Evolutionary conservation across 306 rosid species (phyloP), one percentile per base, ranked within the genome.

Genomic region (Medicago arabica): DNA sequence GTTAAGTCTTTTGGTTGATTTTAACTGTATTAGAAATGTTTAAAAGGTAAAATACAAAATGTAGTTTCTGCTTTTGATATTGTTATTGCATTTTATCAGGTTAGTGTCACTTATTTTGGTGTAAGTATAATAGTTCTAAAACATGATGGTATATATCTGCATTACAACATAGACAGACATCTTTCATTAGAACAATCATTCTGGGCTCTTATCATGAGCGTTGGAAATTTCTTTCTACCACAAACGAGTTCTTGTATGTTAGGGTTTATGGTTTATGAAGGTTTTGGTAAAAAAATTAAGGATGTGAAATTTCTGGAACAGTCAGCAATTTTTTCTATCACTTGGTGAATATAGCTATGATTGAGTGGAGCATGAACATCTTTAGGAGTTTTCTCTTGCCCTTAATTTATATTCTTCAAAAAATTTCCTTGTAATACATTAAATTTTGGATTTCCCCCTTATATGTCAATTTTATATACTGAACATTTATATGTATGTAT

Each of bases 1-100:
- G 53, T 36, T 54, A 67, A n/a, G 40, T 73, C 66, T 77, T 28
- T 60, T 80, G 71, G 58, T 70, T 54, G 66, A 61, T 67, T 36
- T 57, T 61, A 51, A 34, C 69, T 75, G 51, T 19, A 36, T 69
- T 23, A 38, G 69, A 74, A 64, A 55, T 64, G 21, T 31, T 61
- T 71, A 34, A 21, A 46, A 64, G 51, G 61, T 72, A 74, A 40
- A 49, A 16, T 65, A 72, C 51, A 59, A 59, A 62, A 38, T 69
- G 39, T 63, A 50, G 80, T 36, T 74, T 67, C 61, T 80, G 41
- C 23, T 60, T 75, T 40, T 62, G 71, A 55, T 50, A 53, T 10
- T 46, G 13, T 49, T 43, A 55, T 80, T 36, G 31, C 31, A n/a
- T 57, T 62, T 59, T 60, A 67, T 67, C 68, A 8, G 39, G 67